Evolutionary conservation across 192 early-diverging fungal genomes (phyloP).

Genomic region (Coemansia sp.): DNA sequence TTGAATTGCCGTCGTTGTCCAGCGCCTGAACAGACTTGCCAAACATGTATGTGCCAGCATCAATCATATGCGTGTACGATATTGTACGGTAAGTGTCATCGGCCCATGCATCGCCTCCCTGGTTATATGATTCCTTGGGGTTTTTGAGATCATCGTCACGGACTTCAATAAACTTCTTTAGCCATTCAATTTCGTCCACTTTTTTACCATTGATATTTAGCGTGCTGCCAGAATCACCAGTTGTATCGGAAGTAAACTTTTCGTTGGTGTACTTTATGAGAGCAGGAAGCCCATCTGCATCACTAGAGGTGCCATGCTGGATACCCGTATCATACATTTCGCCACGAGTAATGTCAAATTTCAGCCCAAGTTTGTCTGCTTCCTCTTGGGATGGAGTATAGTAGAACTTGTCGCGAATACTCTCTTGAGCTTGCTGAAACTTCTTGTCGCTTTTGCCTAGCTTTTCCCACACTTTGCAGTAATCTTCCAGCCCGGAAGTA

Average conservation of each 20-base stretch:
- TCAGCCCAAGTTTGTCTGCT: slow-evolving; percentile 37
- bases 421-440: slow-evolving; percentile 49
- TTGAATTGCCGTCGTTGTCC: slow-evolving; percentile 37
- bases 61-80: slow-evolving; percentile 47
- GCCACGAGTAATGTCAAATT: slow-evolving; percentile 34
- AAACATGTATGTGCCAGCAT: slow-evolving; percentile 29
- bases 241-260: slow-evolving; percentile 16
- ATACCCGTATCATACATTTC: slow-evolving; percentile 56
- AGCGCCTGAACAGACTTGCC: slow-evolving; percentile 29
- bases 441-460: slow-evolving; percentile 34
- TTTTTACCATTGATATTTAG: slow-evolving; percentile 30
- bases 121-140: slow-evolving; percentile 31
- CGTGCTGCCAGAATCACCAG: slow-evolving; percentile 30
- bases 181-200: slow-evolving; percentile 47
- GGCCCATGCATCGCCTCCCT: slow-evolving; percentile 47
- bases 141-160: slow-evolving; percentile 40
- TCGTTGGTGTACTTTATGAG: slow-evolving; percentile 28
- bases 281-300: slow-evolving; percentile 32
- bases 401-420: slow-evolving; percentile 40
- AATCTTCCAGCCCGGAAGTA: slow-evolving; percentile 42
- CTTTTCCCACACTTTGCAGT: slow-evolving; percentile 49
- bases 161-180: slow-evolving; percentile 46
- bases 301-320: slow-evolving; percentile 38
- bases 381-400: slow-evolving; percentile 29
- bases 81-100: slow-evolving; percentile 41